Conservation (phyloP, 1,284 basidiomycete genomes). For the Papiliotrema laurentii region DNA sequence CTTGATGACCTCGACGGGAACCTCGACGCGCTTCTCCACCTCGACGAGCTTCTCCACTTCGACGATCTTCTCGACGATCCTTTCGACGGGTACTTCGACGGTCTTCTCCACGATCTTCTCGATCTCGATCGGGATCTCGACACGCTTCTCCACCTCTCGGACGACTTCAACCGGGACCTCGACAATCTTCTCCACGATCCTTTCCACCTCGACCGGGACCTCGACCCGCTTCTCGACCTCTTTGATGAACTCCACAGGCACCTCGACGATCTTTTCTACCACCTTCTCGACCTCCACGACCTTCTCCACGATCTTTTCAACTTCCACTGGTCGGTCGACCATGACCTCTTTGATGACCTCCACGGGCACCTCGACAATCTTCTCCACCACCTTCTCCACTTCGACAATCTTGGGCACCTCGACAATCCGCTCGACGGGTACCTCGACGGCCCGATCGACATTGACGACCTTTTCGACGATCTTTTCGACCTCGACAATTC, state of each 20-base stretch:
- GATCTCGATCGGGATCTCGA: slow-evolving; percentile 44
- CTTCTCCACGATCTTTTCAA: slow-evolving; percentile 29
- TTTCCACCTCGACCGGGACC: slow-evolving; percentile 29
- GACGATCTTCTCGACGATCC: slow-evolving; percentile 21
- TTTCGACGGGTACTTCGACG: slow-evolving; percentile 28
- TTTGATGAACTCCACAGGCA: slow-evolving; percentile 38
- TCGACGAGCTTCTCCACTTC: slow-evolving; percentile 36
- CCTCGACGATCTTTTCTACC: slow-evolving; percentile 30
- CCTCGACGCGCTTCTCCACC: slow-evolving; percentile 25
- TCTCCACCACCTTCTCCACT: slow-evolving; percentile 30
- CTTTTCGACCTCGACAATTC: slow-evolving; percentile 40
- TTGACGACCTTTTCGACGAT: slow-evolving; percentile 34
- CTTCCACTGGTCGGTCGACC: slow-evolving; percentile 42
- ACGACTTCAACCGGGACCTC: slow-evolving; percentile 38
- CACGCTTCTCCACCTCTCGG: slow-evolving; percentile 40
- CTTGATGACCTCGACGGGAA: slow-evolving; percentile 39
- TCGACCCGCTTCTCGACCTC: slow-evolving; percentile 44
- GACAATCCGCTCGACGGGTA: slow-evolving; percentile 39
- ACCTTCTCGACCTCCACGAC: slow-evolving; percentile 41
- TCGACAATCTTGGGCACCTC: slow-evolving; percentile 43
- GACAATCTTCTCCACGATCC: slow-evolving; percentile 33
- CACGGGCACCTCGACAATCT: slow-evolving; percentile 32
- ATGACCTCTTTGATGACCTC: slow-evolving; percentile 27
- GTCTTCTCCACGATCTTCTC: slow-evolving; percentile 45
- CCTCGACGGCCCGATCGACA: slow-evolving; percentile 25